Conservation (phyloP, 1,284 basidiomycete genomes). For the Cystobasidium slooffiae region DNA sequence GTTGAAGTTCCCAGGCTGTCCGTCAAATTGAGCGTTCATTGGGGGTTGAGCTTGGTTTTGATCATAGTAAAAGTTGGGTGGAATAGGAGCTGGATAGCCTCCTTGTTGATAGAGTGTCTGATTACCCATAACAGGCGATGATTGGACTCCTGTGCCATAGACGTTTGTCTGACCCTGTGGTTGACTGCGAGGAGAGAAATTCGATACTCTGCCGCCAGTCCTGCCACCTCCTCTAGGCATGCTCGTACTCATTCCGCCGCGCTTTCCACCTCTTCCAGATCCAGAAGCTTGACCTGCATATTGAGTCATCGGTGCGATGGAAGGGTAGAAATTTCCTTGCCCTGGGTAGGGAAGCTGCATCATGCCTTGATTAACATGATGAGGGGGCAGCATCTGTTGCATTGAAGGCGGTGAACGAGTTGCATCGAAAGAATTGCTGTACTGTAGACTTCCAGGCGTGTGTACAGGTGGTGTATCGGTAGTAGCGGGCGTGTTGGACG, state of each 20-base stretch:
- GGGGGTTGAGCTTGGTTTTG: neutral
- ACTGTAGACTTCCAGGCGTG: neutral
- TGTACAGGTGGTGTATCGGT: neutral
- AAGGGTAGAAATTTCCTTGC: conserved; percentile 11
- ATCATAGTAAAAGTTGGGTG: conserved; percentile 13
- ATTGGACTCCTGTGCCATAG: neutral
- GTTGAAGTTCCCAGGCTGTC: neutral
- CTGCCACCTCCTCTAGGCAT: neutral
- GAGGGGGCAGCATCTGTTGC: neutral
- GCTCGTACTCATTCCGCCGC: conserved; percentile 11
- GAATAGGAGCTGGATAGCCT: neutral
- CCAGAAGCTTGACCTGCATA: neutral
- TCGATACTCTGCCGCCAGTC: neutral
- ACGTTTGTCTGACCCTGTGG: neutral
- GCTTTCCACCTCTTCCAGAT: neutral
- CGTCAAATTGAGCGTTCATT: conserved; percentile 1
- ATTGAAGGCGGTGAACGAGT: neutral
- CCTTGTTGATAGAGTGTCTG: conserved; percentile 9
- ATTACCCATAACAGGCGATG: conserved; percentile 14
- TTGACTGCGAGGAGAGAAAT: neutral
- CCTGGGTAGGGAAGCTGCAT: neutral
- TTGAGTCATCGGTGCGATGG: neutral
- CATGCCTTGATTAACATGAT: neutral
- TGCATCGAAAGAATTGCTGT: neutral
- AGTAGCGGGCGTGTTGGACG: neutral